Evolutionary conservation across 495 filamentous ascomycete species (phyloP).

Genomic region (Podospora appendiculata): DNA sequence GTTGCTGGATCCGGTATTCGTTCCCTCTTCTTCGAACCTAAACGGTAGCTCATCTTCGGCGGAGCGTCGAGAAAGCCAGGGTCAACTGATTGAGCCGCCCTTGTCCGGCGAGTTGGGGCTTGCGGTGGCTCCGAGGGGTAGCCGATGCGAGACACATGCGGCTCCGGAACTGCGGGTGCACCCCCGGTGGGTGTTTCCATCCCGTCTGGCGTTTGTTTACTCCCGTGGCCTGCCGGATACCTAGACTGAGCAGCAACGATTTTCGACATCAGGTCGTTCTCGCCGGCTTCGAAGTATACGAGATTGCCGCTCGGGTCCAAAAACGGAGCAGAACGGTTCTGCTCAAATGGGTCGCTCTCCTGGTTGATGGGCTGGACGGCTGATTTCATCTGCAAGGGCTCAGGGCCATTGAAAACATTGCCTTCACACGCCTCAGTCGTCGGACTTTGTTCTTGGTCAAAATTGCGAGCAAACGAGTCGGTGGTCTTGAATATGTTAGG

Average conservation of each 20-base stretch:
- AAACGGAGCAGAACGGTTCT: slow-evolving; percentile 24
- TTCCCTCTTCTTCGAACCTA: slow-evolving; percentile 41
- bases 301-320: slow-evolving; percentile 28
- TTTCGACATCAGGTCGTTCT: slow-evolving; percentile 37
- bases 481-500: slow-evolving; percentile 79
- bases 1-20: slow-evolving; percentile 22
- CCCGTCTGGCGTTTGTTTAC: slow-evolving; percentile 18
- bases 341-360: slow-evolving; percentile 39
- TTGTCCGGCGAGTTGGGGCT: slow-evolving; percentile 56
- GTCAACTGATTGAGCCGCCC: slow-evolving; percentile 50
- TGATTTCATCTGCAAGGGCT: slow-evolving; percentile 30
- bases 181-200: slow-evolving; percentile 33
- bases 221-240: slow-evolving; percentile 15
- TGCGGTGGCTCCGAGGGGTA: slow-evolving; percentile 51
- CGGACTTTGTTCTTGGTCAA: slow-evolving; percentile 24
- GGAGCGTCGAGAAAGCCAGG: slow-evolving; percentile 49
- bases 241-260: slow-evolving; percentile 30
- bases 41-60: slow-evolving; percentile 49
- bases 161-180: slow-evolving; percentile 17
- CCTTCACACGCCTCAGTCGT: slow-evolving; percentile 24
- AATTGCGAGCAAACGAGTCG: slow-evolving; percentile 32
- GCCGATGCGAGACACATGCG: slow-evolving; percentile 24
- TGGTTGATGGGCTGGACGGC: slow-evolving; percentile 24
- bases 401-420: slow-evolving; percentile 11
- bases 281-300: slow-evolving; percentile 22